Evolutionary conservation across 2,329 filamentous ascomycete genomes (phyloP), one percentile per base, ranked within the genome.

Genomic region (Calonectria naviculata): DNA sequence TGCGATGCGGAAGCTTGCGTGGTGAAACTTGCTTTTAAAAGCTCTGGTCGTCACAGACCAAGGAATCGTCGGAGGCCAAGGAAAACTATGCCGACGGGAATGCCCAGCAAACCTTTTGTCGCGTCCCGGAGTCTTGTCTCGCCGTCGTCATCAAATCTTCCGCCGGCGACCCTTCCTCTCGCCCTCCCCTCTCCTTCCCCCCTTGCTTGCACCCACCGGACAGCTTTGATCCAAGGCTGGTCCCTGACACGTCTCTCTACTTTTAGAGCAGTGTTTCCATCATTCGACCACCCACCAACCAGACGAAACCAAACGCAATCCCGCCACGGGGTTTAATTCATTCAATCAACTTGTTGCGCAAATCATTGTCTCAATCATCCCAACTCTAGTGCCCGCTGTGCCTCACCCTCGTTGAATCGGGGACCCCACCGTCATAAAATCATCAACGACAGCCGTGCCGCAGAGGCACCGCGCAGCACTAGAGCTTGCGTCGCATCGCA

Each of bases 21-120:
- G 38, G 56, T 65, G 67, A 60, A 65, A 52, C 42, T 42, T 56
- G 54, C 36, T 52, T 47, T 65, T 65, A 65, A 70, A 65, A 47
- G 42, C 52, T 58, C 31, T 38, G 21, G 31, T 58, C 52, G 52
- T 36, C 34, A 52, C 47, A 52, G 7, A 36, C 31, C 12, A 15
- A 58, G 31, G 31, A 38, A 58, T 19, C 49, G 29, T 12, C 29
- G 10, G 15, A 34, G 31, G 49, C 36, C 36, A 36, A 8, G 24
- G n/a, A 26, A 36, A 58, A 24, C 38, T 38, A 9, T 21, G 34
- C n/a, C 56, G 4, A 24, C 28, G 36, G 41, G 65, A 41, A 65
- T 54, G 62, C 9, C 47, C 15, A 49, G 42, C 31, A 61, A 44
- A 41, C 56, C 36, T 49, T 49, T 21, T 60, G 64, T 58, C 52